Conservation (phyloP, 108 stramenopile species). For the Cyclostephanos tholiformis region DNA sequence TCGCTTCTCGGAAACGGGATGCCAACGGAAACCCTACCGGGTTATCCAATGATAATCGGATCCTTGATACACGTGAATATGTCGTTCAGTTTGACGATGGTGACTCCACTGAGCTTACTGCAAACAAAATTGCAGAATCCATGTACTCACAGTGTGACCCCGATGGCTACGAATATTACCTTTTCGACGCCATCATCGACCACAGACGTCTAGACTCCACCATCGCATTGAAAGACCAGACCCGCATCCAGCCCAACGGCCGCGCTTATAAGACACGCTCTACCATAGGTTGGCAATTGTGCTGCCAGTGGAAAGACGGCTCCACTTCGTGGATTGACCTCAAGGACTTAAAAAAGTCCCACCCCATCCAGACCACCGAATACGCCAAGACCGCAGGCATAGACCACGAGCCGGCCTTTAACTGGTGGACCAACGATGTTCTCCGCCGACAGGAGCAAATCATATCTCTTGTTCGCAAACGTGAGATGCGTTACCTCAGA, state of each 20-base stretch:
- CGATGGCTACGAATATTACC: no score
- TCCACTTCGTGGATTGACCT: no score
- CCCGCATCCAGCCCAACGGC: no score
- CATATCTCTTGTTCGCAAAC: neutral
- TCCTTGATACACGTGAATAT: constrained; percentile 35
- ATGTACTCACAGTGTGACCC: no score
- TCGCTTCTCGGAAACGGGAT: constrained; percentile 40
- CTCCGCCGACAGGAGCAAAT: constrained; percentile 11
- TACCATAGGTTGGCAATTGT: no score
- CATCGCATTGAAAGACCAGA: neutral
- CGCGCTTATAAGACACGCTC: no score
- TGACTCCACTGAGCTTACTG: constrained; percentile 18
- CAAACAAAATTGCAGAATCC: constrained; percentile 17
- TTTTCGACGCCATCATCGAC: neutral
- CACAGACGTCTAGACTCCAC: neutral
- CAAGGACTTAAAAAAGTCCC: no score
- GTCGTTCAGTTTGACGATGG: constrained; percentile 31
- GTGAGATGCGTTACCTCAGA: constrained; percentile 10
- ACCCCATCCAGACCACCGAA: no score
- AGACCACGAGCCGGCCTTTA: neutral
- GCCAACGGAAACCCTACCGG: constrained; percentile 45
- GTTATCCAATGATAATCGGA: neutral
- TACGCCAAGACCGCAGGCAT: no score
- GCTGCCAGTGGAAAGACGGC: no score
- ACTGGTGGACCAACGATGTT: neutral